Percentiles rank a stretch among this genome's conserved stretches.
phyloP scores from a whole-genome alignment of 1,284 basidiomycete species.

The Pyrrhoderma lamaoense region DNA sequence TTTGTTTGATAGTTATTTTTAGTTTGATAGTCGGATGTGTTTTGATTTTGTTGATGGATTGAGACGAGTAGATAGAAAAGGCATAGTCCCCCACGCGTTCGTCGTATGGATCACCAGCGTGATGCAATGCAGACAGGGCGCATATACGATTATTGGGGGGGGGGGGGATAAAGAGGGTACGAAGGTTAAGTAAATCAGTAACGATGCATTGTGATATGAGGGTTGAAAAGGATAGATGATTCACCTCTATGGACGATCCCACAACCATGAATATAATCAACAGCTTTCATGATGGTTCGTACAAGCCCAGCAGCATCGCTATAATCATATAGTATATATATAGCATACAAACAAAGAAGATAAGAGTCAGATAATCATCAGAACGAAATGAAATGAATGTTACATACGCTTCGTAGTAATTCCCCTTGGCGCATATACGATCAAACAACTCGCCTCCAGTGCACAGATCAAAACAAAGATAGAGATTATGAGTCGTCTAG shows the following conservation, averaged over 20 bases:
- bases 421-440: conserved; percentile 95
- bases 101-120: no score
- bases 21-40: no score
- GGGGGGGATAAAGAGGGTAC: no score
- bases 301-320: conserved; percentile 90
- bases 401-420: conserved; percentile 79
- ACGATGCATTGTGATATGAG: conserved; percentile 1
- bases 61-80: no score
- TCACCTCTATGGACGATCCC: conserved; percentile 93
- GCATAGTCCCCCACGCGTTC: no score
- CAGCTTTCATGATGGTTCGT: conserved; percentile 79
- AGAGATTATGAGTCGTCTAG: conserved; percentile 88
- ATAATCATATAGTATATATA: conserved; percentile 6
- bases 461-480: conserved; percentile 94
- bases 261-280: conserved; percentile 87
- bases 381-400: no score
- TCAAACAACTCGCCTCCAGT: conserved; percentile 98
- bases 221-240: conserved; percentile 17
- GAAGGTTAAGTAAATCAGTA: background rate
- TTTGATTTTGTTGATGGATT: no score
- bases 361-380: no score
- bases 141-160: no score
- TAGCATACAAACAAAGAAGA: no score
- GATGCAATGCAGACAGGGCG: no score
- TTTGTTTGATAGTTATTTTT: no score